phyloP scores from a whole-genome alignment of 106 monocot genomes.

The Platanthera guangdongensis region DNA sequence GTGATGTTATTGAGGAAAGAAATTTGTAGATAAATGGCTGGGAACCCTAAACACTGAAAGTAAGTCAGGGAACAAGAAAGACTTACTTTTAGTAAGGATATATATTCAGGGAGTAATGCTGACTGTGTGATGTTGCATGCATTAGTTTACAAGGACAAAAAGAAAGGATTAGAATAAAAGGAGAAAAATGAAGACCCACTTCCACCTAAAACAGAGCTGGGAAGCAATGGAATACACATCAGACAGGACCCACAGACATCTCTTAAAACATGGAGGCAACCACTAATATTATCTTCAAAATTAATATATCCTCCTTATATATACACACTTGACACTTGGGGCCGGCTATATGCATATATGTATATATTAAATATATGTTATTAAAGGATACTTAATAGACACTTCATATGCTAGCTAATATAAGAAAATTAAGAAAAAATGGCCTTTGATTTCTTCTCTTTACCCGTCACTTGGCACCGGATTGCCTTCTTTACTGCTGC shows the following conservation, averaged over 20 bases:
- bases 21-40: too few relatives aligned
- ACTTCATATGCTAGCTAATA: background rate
- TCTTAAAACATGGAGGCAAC: background rate
- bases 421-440: background rate
- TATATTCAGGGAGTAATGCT: background rate
- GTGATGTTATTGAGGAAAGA: too few relatives aligned
- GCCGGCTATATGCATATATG: too few relatives aligned
- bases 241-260: background rate
- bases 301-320: background rate
- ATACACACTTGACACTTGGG: too few relatives aligned
- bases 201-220: background rate
- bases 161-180: background rate
- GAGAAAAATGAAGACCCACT: background rate
- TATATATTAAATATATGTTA: background rate
- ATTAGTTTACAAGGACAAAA: background rate
- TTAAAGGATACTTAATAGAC: background rate
- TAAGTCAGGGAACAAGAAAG: too few relatives aligned
- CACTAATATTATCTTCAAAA: background rate
- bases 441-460: background rate
- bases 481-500: background rate
- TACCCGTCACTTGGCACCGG: background rate
- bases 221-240: conserved; percentile 4
- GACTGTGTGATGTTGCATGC: background rate
- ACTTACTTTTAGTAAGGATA: too few relatives aligned
- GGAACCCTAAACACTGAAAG: too few relatives aligned